These are phyloP conservation scores for Fraxinus cuspidata DNA, from an alignment of 257 asterid genomes.

Conservation along the genomic window DNA sequence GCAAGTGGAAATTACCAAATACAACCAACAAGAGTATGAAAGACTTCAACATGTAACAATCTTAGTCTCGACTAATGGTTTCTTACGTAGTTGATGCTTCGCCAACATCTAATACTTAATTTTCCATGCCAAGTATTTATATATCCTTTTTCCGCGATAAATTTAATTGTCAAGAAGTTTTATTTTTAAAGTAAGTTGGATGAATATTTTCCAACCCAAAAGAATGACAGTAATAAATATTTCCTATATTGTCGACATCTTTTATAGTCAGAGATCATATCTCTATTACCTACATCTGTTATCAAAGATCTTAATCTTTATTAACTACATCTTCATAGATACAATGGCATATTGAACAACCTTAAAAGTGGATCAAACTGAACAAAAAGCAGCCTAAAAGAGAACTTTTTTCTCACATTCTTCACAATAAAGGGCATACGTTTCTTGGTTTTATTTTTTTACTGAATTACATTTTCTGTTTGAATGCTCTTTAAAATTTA, in stretches of 20 bases:
- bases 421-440: not conserved
- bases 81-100: slow-evolving; percentile 1
- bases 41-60: slow-evolving; percentile 82
- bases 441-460: not conserved
- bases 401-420: not conserved
- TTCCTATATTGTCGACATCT: not conserved
- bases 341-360: not conserved
- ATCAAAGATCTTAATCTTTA: not conserved
- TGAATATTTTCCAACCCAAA: not conserved
- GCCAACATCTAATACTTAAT: not conserved
- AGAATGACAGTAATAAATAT: not conserved
- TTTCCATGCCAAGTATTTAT: not conserved
- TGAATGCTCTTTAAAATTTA: not conserved
- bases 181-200: no score
- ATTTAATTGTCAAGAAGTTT: not conserved
- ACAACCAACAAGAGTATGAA: slow-evolving; percentile 94
- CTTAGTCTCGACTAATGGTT: slow-evolving; percentile 10
- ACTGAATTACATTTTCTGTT: not conserved
- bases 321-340: not conserved
- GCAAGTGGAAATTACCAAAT: slow-evolving; percentile 92
- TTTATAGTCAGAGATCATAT: not conserved
- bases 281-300: not conserved
- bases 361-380: not conserved
- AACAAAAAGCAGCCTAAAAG: not conserved
- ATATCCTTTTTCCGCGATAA: not conserved